Conservation (phyloP, 768 basidiomycete species). For the Pholiota molesta region DNA sequence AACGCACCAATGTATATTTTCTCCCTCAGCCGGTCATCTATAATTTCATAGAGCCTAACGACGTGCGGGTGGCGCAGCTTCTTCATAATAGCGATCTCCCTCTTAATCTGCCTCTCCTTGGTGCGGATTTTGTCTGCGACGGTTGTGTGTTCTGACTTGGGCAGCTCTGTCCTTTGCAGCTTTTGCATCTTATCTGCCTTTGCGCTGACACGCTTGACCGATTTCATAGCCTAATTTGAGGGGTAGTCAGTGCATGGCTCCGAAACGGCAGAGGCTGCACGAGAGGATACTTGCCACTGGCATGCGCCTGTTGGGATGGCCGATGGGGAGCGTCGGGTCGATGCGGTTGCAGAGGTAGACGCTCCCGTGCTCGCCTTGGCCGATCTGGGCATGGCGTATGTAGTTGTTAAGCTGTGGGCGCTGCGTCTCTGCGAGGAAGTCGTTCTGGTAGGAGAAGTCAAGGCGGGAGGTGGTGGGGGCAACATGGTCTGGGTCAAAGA, state of each 20-base stretch:
- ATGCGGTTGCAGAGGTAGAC: slow-evolving; percentile 69
- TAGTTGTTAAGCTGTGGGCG: slow-evolving; percentile 80
- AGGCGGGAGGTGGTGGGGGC: slow-evolving; percentile 53
- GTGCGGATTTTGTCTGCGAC: slow-evolving; percentile 71
- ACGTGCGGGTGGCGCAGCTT: slow-evolving; percentile 90
- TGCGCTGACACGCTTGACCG: slow-evolving; percentile 71
- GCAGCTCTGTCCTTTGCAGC: slow-evolving; percentile 41
- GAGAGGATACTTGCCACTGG: slow-evolving; percentile 36
- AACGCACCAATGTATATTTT: slow-evolving; percentile 93
- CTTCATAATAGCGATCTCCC: slow-evolving; percentile 99
- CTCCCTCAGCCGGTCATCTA: slow-evolving; percentile 86
- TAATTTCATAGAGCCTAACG: slow-evolving; percentile 89
- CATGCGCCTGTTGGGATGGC: slow-evolving; percentile 47
- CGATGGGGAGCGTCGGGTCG: slow-evolving; percentile 45
- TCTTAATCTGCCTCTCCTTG: slow-evolving; percentile 82
- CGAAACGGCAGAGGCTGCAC: background rate
- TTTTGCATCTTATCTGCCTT: slow-evolving; percentile 52
- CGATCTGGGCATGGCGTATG: slow-evolving; percentile 72
- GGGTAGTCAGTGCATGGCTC: background rate
- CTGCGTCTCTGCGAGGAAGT: slow-evolving; percentile 34
- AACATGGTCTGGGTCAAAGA: slow-evolving; percentile 43
- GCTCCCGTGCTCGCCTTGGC: slow-evolving; percentile 88
- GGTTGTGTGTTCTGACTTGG: slow-evolving; percentile 52
- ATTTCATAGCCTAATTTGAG: slow-evolving; percentile 72
- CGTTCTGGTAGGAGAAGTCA: slow-evolving; percentile 24